Evolutionary conservation across 306 rosid genomes (phyloP), one percentile per base, ranked within the genome.

Genomic region (Ceratonia siliqua): DNA sequence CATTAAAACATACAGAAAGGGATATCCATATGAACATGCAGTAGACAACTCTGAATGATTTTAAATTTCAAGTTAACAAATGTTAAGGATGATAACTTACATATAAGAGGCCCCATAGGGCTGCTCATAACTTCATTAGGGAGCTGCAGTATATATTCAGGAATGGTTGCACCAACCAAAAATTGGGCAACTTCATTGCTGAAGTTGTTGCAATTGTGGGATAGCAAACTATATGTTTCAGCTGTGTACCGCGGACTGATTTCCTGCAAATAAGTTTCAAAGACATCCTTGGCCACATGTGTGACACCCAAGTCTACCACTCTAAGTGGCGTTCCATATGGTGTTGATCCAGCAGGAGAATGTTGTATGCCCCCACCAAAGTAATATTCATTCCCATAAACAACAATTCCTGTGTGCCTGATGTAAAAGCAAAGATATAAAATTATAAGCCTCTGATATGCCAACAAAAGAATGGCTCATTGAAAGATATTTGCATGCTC

Each of bases 351-450:
- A 36, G 93, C 90, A 10, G 85, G 75, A 67, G 70, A 77, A 32
- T 86, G 93, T 35, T 95, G 99, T 42, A 95, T 87, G 65, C 99
- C 98, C 22, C 96, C 99, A 39, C 99, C 99, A 85, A 92, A 95
- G 84, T 76, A 95, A 39, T 95, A 95, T 85, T 92, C 99, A 4
- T 83, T 83, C 21, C 93, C 97, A 81, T 90, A 95, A 65, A 95
- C 98, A 35, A 86, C 96, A 4, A 94, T 50, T 81, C 99, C 99
- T 0, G 99, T 94, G 68, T 94, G 99, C 99, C 99, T 94, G 81
- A 15, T 1, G 57, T 24, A 62, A 70, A 73, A 45, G 77, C 4
- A 57, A 0, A 32, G 11, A 57, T 43, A 66, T 7, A 45, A 7
- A 39, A 25, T 50, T 39, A 68, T 10, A 66, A 35, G 43, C 42